Conservation (phyloP, 257 asterid species). For the Rubia yunnanensis region DNA sequence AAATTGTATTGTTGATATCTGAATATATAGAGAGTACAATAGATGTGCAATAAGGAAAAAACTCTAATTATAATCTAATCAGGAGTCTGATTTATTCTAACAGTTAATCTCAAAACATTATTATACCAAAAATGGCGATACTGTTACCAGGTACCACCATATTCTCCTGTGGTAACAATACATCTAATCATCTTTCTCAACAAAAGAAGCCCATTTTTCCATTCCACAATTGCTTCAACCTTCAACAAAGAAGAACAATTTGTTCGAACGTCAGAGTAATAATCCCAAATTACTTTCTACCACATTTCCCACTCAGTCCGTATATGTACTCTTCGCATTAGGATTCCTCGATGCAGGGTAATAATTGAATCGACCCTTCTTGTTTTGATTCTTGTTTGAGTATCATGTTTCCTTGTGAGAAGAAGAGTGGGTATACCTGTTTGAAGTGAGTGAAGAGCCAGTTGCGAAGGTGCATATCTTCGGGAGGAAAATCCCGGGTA, state of each 20-base stretch:
- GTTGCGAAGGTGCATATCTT: constrained; percentile 91
- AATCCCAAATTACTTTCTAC: constrained; percentile 18
- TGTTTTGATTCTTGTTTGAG: too few species aligned
- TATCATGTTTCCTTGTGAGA: not conserved
- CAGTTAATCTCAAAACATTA: too few species aligned
- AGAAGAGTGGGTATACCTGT: constrained; percentile 36
- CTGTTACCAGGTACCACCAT: constrained; percentile 9
- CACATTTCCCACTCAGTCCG: constrained; percentile 43
- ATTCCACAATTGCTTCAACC: constrained; percentile 5
- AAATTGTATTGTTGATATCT: too few species aligned
- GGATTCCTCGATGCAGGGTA: constrained; percentile 95
- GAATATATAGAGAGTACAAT: too few species aligned
- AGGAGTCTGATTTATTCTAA: too few species aligned
- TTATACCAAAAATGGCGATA: constrained; percentile 24
- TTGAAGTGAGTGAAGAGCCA: constrained; percentile 87
- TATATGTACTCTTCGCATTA: constrained; percentile 47
- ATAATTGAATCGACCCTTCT: too few species aligned
- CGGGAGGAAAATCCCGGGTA: constrained; percentile 93
- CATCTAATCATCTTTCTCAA: constrained; percentile 11
- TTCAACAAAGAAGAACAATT: constrained; percentile 37
- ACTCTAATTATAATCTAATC: too few species aligned
- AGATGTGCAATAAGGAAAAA: too few species aligned
- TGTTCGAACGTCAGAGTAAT: constrained; percentile 26
- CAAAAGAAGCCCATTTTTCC: constrained; percentile 15
- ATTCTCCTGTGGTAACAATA: constrained; percentile 6